Evolutionary conservation across 768 basidiomycete genomes (phyloP).

Genomic region (Rickenella mellea): DNA sequence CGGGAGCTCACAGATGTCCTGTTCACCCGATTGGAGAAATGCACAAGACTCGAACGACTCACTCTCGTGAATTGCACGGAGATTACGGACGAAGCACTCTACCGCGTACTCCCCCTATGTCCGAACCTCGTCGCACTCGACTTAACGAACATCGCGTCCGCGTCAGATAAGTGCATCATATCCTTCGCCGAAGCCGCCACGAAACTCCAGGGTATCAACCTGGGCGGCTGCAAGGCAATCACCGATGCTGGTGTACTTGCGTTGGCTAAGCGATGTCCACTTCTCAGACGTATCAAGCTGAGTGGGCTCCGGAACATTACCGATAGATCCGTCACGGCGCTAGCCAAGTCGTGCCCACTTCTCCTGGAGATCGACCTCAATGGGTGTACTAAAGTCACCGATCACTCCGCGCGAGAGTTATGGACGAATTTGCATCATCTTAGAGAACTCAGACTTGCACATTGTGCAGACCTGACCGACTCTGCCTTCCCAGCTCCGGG

Average conservation of each 20-base stretch:
- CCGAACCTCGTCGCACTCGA: slow-evolving; percentile 82
- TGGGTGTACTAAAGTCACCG: slow-evolving; percentile 68
- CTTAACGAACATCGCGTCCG: slow-evolving; percentile 60
- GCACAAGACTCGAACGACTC: slow-evolving; percentile 78
- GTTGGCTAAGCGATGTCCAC: slow-evolving; percentile 63
- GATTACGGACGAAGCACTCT: slow-evolving; percentile 56
- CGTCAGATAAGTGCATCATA: slow-evolving; percentile 62
- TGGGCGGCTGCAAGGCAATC: slow-evolving; percentile 73
- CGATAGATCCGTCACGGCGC: slow-evolving; percentile 61
- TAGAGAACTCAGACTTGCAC: slow-evolving; percentile 84
- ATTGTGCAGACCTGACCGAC: slow-evolving; percentile 72
- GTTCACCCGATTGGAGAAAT: slow-evolving; percentile 60
- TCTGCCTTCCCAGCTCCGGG: slow-evolving; percentile 69
- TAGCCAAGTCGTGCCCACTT: slow-evolving; percentile 73
- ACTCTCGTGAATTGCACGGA: slow-evolving; percentile 74
- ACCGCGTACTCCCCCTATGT: slow-evolving; percentile 56
- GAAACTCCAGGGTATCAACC: slow-evolving; percentile 85
- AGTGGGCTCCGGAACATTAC: slow-evolving; percentile 69
- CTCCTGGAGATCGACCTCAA: slow-evolving; percentile 93
- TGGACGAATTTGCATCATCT: slow-evolving; percentile 76
- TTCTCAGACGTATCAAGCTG: slow-evolving; percentile 85
- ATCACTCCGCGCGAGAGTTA: slow-evolving; percentile 70
- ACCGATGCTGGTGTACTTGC: slow-evolving; percentile 71
- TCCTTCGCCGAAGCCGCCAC: slow-evolving; percentile 61
- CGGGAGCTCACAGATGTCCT: slow-evolving; percentile 63